Base-by-base conservation (phyloP, 441 rosid genomes). In the Populus hybrid region DNA sequence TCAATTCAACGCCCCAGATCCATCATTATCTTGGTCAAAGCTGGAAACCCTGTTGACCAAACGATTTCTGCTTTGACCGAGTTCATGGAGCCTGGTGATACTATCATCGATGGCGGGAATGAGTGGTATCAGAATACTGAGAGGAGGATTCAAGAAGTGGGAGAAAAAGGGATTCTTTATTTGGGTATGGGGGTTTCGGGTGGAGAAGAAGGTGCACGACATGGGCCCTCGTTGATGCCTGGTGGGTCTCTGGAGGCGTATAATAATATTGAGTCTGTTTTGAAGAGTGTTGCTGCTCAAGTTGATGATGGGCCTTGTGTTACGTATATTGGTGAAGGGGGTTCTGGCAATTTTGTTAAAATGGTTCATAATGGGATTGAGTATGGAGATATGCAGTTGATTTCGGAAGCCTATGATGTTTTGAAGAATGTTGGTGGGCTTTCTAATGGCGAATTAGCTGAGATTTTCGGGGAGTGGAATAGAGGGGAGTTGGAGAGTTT, bases 231-330 rank as follows among this genome's bases (percentile, higher is more conserved):
- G 7, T 75, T 95, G 23, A 95, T 95, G 99, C 99, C 99, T 0
- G 99, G 99, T 8, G 99, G 99, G 0, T 95, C 99, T 3, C 81
- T 78, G n/a, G 74, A 90, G 75, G 98, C 98, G 0, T 95, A 95
- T 69, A 79, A 88, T 3, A 95, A 95, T 76, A 79, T 95, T 20
- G 83, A 86, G 69, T 96, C 93, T 50, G 83, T 95, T 4, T 77
- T 95, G 23, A 86, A 77, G 77, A 95, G 89, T 79, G 96, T 95
- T 0, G 98, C 99, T 3, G 98, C 99, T 2, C 99, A 95, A 76
- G 98, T 95, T 3, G 97, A 93, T n/a, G 98, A 93, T 24, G 99
- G 98, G 0, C 98, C 99, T 21, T 95, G 99, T 61, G 99, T 95
- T 4, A 92, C 98, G 40, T 95, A 93, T 79, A 90, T 95, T 28